A percentile compares a stretch with the other conserved stretches of the same genome.
These are phyloP conservation scores for Scortechinia acanthostroma DNA, from an alignment of 2,329 filamentous ascomycete genomes.

Conservation along the genomic window DNA sequence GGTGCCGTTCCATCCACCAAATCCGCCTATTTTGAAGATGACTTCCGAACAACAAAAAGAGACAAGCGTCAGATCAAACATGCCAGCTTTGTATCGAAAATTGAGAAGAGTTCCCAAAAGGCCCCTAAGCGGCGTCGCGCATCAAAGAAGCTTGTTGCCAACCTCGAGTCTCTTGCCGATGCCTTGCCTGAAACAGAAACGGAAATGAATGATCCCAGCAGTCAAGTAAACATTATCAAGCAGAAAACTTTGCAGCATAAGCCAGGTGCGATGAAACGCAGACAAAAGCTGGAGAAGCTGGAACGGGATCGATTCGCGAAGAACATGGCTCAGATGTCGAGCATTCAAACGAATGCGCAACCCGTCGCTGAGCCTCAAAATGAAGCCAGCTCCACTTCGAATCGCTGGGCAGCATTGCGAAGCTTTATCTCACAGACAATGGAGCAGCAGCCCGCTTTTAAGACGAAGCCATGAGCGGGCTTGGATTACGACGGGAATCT, in stretches of 20 bases:
- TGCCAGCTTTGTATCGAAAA: background rate
- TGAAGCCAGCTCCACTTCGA: background rate
- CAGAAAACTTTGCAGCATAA: background rate
- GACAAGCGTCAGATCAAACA: slow-evolving; percentile 1
- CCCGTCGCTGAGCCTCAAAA: background rate
- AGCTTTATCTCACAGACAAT: slow-evolving; percentile 1
- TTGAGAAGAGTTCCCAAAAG: background rate
- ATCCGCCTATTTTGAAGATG: background rate
- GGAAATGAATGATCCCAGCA: background rate
- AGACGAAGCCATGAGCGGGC: background rate
- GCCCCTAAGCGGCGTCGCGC: background rate
- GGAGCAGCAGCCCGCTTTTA: background rate
- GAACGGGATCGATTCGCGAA: slow-evolving; percentile 1
- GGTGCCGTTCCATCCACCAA: background rate
- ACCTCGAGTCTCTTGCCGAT: background rate
- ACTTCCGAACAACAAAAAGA: background rate
- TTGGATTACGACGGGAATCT: too few relatives aligned
- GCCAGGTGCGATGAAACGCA: background rate
- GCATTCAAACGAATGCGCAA: background rate
- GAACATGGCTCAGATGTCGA: slow-evolving; percentile 1
- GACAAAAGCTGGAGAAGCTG: background rate
- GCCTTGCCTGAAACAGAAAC: background rate
- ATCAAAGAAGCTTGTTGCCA: background rate
- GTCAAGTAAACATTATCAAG: background rate
- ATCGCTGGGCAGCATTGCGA: background rate